Evolutionary conservation across 345 rosid genomes (phyloP).

Genomic region (Toxicodendron radicans): DNA sequence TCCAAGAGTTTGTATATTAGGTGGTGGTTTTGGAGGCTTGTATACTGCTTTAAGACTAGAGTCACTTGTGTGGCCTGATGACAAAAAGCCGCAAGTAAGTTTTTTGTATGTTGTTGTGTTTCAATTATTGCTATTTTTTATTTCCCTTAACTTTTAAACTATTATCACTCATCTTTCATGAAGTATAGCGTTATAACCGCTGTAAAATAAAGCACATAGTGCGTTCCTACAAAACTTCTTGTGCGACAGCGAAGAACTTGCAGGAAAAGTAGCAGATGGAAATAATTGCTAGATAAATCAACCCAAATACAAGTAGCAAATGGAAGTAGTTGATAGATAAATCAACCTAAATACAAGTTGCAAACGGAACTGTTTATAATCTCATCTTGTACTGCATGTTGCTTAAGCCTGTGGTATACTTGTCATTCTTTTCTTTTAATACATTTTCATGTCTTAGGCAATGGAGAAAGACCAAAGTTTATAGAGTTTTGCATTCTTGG

Average conservation of each 20-base stretch:
- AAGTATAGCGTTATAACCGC: not conserved
- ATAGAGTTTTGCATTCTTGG: not conserved
- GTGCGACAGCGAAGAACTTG: not conserved
- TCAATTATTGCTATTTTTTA: not conserved
- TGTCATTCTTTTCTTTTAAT: too few relatives aligned
- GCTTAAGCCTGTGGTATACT: not conserved
- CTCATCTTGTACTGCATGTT: too few relatives aligned
- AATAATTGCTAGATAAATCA: not conserved
- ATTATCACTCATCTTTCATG: not conserved
- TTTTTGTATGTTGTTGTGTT: not conserved
- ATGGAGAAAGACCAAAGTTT: too few relatives aligned
- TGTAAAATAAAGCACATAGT: not conserved
- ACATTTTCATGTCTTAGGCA: not conserved
- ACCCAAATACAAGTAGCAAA: not conserved
- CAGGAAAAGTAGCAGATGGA: not conserved
- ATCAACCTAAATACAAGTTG: not conserved
- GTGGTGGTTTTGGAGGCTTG: slow-evolving; percentile 92
- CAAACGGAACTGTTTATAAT: not conserved
- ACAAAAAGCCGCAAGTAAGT: slow-evolving; percentile 73
- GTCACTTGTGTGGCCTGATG: slow-evolving; percentile 84
- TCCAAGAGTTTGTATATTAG: slow-evolving; percentile 66
- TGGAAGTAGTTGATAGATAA: not conserved
- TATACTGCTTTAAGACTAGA: slow-evolving; percentile 90
- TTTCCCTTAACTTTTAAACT: not conserved
- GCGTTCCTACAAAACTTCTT: not conserved